These are phyloP conservation scores for Aspergillus ustus DNA, from an alignment of 2,329 filamentous ascomycete genomes.

Conservation along the genomic window DNA sequence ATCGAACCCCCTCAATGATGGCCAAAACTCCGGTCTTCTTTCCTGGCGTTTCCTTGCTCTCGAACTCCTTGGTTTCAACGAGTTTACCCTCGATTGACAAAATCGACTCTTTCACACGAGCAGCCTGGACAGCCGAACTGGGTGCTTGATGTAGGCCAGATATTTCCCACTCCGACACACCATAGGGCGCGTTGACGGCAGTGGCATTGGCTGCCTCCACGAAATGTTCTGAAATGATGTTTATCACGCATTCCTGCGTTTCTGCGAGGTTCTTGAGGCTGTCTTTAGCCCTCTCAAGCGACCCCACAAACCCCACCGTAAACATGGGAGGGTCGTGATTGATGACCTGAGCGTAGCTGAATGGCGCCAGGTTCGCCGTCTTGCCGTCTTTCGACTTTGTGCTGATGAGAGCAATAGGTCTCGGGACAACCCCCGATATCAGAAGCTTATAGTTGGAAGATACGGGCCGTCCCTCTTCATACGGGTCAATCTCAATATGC, in stretches of 20 bases:
- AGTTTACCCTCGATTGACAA: conserved; percentile 83
- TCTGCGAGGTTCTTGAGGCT: conserved; percentile 74
- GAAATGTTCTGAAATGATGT: conserved; percentile 83
- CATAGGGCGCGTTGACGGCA: conserved; percentile 76
- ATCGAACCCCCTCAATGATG: conserved; percentile 80
- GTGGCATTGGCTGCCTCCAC: conserved; percentile 87
- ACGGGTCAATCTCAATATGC: conserved; percentile 81
- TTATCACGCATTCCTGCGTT: conserved; percentile 78
- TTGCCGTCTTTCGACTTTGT: conserved; percentile 65
- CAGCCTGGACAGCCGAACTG: conserved; percentile 68
- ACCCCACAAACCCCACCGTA: conserved; percentile 64
- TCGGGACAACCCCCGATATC: conserved; percentile 79
- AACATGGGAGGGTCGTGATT: conserved; percentile 88
- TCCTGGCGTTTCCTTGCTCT: conserved; percentile 70
- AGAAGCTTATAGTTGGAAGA: conserved; percentile 88
- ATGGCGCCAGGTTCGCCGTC: conserved; percentile 79
- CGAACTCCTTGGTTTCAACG: conserved; percentile 75
- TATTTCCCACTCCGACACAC: conserved; percentile 77
- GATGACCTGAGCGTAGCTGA: conserved; percentile 83
- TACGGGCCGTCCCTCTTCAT: conserved; percentile 69
- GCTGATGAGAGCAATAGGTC: conserved; percentile 73
- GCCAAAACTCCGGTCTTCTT: conserved; percentile 76
- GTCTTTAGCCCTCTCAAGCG: conserved; percentile 71
- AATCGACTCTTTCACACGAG: conserved; percentile 79
- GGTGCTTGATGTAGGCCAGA: conserved; percentile 73